These are phyloP conservation scores for Triglochin maritima DNA, from an alignment of 106 monocot species.

Conservation along the genomic window DNA sequence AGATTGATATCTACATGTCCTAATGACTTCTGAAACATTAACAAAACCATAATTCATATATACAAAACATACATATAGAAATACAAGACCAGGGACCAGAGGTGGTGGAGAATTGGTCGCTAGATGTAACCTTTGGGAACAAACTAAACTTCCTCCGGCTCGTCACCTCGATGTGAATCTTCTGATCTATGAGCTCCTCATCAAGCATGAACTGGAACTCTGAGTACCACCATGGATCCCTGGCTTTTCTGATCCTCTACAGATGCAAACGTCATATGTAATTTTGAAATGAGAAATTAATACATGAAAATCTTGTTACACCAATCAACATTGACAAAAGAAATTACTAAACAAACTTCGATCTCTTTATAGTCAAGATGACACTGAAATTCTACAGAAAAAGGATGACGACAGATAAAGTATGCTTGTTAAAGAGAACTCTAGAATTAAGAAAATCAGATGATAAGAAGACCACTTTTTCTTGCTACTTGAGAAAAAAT, in stretches of 20 bases:
- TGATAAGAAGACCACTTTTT: not conserved
- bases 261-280: not conserved
- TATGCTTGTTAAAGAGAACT: not conserved
- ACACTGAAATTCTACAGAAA: no score
- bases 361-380: no score
- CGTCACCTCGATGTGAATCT: constrained; percentile 48
- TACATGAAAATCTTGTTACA: not conserved
- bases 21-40: constrained; percentile 38
- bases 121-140: not conserved
- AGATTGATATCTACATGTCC: constrained; percentile 54
- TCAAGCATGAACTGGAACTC: constrained; percentile 62
- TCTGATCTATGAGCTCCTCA: constrained; percentile 54
- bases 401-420: no score
- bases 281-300: not conserved
- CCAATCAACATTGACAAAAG: not conserved
- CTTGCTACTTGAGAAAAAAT: not conserved
- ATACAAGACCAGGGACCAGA: no score
- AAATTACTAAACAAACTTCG: not conserved
- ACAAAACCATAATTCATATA: no score
- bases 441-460: not conserved
- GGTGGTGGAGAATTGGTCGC: no score
- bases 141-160: constrained; percentile 17
- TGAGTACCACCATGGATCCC: constrained; percentile 62
- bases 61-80: no score
- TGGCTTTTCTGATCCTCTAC: constrained; percentile 45